Evolutionary conservation across 805 yeast species (phyloP).

Genomic region (Danielia reshetovae): DNA sequence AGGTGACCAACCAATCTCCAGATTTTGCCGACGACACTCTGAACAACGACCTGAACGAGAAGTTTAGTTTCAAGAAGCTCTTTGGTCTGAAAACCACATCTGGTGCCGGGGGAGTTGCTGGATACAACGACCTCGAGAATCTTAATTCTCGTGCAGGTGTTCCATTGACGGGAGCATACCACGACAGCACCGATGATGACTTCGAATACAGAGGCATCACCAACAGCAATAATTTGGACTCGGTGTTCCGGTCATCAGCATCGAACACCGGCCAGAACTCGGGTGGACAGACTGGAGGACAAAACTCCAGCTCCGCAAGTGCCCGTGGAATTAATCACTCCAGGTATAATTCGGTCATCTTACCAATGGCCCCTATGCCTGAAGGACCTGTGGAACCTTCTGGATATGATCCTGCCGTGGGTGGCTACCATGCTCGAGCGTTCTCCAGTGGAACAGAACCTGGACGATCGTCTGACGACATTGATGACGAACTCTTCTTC

Average conservation of each 20-base stretch:
- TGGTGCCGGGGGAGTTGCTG: conserved; percentile 9
- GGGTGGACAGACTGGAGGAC: conserved; percentile 13
- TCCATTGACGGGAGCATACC: conserved; percentile 8
- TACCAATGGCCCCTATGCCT: conserved; percentile 7
- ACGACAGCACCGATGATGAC: conserved; percentile 22
- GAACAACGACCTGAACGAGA: conserved; percentile 15
- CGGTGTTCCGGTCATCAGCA: conserved; percentile 25
- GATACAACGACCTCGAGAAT: conserved; percentile 28
- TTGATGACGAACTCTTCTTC: conserved; percentile 9
- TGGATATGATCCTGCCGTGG: conserved; percentile 1
- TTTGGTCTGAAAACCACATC: conserved; percentile 23
- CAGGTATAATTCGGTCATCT: conserved; percentile 11
- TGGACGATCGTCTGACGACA: too few relatives aligned
- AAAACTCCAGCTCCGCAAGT: conserved; percentile 8
- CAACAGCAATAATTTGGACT: conserved; percentile 39
- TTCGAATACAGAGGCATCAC: conserved; percentile 43
- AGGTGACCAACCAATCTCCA: conserved; percentile 39
- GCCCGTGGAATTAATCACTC: conserved; percentile 10
- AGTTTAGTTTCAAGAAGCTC: conserved; percentile 21
- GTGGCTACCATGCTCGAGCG: conserved; percentile 1
- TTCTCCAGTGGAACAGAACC: background rate
- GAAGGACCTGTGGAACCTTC: conserved; percentile 1
- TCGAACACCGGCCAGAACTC: conserved; percentile 9
- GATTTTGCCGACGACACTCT: conserved; percentile 36
- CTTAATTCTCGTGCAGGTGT: conserved; percentile 12